A percentile compares a stretch with the other conserved stretches of the same genome.
Conservation (phyloP, 2,329 filamentous ascomycete genomes). For the Diaporthe humulicola region DNA sequence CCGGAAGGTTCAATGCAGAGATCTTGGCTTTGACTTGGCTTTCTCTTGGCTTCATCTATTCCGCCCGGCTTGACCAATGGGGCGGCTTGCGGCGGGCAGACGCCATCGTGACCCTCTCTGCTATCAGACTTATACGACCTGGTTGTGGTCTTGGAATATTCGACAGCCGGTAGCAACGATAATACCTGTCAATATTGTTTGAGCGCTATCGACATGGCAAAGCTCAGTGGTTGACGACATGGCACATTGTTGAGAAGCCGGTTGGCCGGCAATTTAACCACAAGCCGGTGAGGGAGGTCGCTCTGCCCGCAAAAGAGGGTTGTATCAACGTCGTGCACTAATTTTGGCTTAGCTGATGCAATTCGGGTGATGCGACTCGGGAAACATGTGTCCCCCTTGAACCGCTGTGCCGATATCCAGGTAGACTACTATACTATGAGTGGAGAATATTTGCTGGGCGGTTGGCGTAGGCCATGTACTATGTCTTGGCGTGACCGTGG, state of each 20-base stretch:
- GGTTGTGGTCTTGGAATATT: background rate
- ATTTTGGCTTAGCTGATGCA: background rate
- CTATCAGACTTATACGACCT: slow-evolving; percentile 19
- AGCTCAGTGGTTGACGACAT: background rate
- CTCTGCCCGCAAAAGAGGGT: background rate
- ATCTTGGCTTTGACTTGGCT: slow-evolving; percentile 33
- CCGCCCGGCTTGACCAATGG: slow-evolving; percentile 10
- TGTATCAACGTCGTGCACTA: background rate
- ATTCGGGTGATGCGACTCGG: background rate
- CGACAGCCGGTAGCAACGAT: background rate
- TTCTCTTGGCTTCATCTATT: slow-evolving; percentile 24
- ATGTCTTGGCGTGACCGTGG: slow-evolving; percentile 5
- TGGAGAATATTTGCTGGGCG: background rate
- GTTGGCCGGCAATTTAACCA: background rate
- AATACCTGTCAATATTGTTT: background rate
- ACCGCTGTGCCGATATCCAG: background rate
- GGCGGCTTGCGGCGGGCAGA: background rate
- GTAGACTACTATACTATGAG: background rate
- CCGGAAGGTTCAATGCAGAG: slow-evolving; percentile 14
- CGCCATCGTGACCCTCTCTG: slow-evolving; percentile 18
- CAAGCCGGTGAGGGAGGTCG: background rate
- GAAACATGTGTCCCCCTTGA: background rate
- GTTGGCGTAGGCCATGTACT: background rate
- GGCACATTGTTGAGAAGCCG: no score
- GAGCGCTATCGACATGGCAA: background rate